A percentile compares a stretch with the other conserved stretches of the same genome.
phyloP scores from a whole-genome alignment of 139 green algal species.

The Marvania coccoides region DNA sequence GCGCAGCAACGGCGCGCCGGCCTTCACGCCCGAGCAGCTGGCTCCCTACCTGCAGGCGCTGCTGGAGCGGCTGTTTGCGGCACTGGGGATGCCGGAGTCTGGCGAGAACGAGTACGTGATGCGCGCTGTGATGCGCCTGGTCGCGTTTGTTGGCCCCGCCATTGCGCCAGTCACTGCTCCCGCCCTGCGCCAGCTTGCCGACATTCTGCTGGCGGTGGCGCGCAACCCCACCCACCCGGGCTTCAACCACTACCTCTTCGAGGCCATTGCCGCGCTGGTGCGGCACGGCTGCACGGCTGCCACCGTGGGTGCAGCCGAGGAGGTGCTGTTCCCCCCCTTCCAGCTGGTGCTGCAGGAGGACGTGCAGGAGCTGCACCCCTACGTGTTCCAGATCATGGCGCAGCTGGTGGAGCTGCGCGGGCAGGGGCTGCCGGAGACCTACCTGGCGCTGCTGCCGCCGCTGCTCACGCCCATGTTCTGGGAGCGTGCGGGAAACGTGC shows the following conservation, averaged over 20 bases:
- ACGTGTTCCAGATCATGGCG: conserved; percentile 88
- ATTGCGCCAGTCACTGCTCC: conserved; percentile 51
- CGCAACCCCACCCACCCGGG: conserved; percentile 89
- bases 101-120: conserved; percentile 96
- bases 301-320: conserved; percentile 59
- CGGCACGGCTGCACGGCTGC: conserved; percentile 19
- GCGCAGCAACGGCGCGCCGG: conserved; percentile 13
- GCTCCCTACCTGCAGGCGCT: conserved; percentile 49
- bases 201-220: conserved; percentile 74
- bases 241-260: conserved; percentile 99
- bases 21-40: conserved; percentile 65
- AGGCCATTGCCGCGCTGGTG: conserved; percentile 87
- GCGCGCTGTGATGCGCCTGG: conserved; percentile 78
- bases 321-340: conserved; percentile 89
- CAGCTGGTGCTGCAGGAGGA: conserved; percentile 81
- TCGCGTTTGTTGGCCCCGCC: conserved; percentile 64
- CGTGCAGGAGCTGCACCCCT: conserved; percentile 59
- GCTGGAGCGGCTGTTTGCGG: conserved; percentile 78
- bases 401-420: conserved; percentile 82
- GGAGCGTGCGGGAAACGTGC: conserved; percentile 89
- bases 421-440: conserved; percentile 46
- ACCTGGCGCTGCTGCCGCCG: conserved; percentile 80
- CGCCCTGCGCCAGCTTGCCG: conserved; percentile 44
- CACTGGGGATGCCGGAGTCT: conserved; percentile 73
- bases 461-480: conserved; percentile 83